phyloP scores from a whole-genome alignment of 345 rosid species.

The Excoecaria cochinchinensis region DNA sequence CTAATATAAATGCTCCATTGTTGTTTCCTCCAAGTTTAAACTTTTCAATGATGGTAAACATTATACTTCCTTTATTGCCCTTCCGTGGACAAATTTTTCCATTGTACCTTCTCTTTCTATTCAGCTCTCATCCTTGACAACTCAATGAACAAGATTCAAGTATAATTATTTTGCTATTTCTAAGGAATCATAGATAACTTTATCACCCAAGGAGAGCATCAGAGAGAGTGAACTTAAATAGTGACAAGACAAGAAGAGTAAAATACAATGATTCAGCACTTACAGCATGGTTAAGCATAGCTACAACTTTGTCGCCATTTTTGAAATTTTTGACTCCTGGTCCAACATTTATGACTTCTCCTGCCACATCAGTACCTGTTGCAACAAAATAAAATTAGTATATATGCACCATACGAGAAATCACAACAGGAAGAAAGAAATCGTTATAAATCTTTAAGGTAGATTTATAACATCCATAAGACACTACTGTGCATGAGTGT shows the following conservation, averaged over 20 bases:
- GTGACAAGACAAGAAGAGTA: not conserved
- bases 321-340: constrained; percentile 7
- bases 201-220: not conserved
- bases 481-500: not conserved
- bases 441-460: not conserved
- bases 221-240: not conserved
- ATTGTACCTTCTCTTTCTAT: not conserved
- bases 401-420: not conserved
- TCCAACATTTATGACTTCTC: constrained; percentile 26
- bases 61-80: not conserved
- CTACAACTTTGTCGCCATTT: constrained; percentile 20
- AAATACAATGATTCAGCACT: constrained; percentile 2
- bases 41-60: not conserved
- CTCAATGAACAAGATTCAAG: not conserved
- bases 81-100: not conserved
- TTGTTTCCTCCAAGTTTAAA: not conserved
- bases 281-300: constrained; percentile 3
- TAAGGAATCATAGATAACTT: not conserved
- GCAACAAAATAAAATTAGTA: not conserved
- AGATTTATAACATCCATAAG: not conserved
- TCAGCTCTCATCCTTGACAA: not conserved
- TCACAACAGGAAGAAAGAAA: not conserved
- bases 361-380: constrained; percentile 24
- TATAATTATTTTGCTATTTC: not conserved
- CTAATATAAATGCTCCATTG: not conserved